Evolutionary conservation across 495 filamentous ascomycete genomes (phyloP).

Genomic region (Hypoxylon crocopeplum): DNA sequence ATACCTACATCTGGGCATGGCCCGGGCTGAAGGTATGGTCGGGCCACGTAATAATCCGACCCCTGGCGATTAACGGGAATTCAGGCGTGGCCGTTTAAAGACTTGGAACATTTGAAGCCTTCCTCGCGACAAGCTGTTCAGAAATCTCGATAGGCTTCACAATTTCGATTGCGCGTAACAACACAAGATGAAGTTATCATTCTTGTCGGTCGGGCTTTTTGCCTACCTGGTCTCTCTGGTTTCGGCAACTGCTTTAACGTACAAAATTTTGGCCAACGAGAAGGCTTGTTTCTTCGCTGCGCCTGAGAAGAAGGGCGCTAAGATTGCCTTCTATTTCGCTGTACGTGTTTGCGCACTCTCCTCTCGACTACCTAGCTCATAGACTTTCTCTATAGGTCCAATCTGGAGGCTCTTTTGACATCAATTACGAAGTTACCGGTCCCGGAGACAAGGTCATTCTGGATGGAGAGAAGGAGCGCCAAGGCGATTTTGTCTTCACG

Average conservation of each 20-base stretch:
- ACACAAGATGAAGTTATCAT: slow-evolving; percentile 57
- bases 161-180: slow-evolving; percentile 23
- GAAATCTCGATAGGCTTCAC: slow-evolving; percentile 23
- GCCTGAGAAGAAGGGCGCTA: slow-evolving; percentile 76
- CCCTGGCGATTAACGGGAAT: slow-evolving; percentile 8
- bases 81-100: slow-evolving; percentile 18
- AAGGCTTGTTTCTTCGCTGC: slow-evolving; percentile 92
- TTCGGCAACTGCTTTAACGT: slow-evolving; percentile 90
- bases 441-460: slow-evolving; percentile 83
- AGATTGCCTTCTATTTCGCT: slow-evolving; percentile 98
- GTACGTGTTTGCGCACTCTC: slow-evolving; percentile 59
- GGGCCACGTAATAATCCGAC: slow-evolving; percentile 27
- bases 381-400: slow-evolving; percentile 70
- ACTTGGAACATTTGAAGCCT: not conserved
- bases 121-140: slow-evolving; percentile 38
- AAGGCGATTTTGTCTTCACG: slow-evolving; percentile 98
- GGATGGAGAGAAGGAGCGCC: slow-evolving; percentile 89
- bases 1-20: not conserved
- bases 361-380: slow-evolving; percentile 3
- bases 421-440: slow-evolving; percentile 88
- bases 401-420: slow-evolving; percentile 94
- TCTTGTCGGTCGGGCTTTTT: slow-evolving; percentile 63
- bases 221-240: slow-evolving; percentile 65
- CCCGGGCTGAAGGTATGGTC: not conserved
- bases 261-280: slow-evolving; percentile 89